A percentile compares a stretch with the other conserved stretches of the same genome.
phyloP scores from a whole-genome alignment of 2,329 filamentous ascomycete genomes.

The Colletotrichum sansevieriae region DNA sequence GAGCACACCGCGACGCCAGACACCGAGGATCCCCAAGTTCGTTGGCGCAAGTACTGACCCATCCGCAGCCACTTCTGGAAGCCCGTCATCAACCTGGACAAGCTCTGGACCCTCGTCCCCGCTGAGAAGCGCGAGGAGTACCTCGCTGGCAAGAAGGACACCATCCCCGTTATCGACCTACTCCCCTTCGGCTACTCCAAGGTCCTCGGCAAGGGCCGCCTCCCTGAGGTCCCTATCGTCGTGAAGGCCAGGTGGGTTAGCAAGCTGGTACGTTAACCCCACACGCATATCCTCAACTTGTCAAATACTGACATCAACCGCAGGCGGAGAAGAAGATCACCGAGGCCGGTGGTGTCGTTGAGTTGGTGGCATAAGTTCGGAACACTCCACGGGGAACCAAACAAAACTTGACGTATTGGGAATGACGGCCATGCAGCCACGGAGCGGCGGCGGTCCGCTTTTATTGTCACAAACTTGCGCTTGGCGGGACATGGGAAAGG shows the following conservation, averaged over 20 bases:
- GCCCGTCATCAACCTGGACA: conserved; percentile 98
- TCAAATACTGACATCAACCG: conserved; percentile 5
- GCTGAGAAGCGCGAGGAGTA: conserved; percentile 94
- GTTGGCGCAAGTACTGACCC: conserved; percentile 19
- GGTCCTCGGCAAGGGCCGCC: conserved; percentile 97
- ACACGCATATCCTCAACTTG: not conserved
- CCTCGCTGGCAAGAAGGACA: conserved; percentile 87
- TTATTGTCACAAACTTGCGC: conserved; percentile 38
- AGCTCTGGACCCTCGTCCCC: conserved; percentile 98
- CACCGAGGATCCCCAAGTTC: not conserved
- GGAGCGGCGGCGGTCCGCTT: conserved; percentile 39
- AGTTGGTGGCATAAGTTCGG: conserved; percentile 83
- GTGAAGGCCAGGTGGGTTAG: conserved; percentile 96
- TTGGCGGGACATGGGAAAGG: conserved; percentile 41
- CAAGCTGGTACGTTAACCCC: conserved; percentile 67
- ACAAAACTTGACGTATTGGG: conserved; percentile 33
- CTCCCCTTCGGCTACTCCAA: conserved; percentile 98
- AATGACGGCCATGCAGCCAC: conserved; percentile 36
- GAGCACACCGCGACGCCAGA: conserved; percentile 8
- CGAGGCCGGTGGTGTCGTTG: conserved; percentile 94
- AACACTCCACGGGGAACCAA: conserved; percentile 25
- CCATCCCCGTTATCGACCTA: conserved; percentile 97
- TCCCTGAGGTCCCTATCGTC: conserved; percentile 93
- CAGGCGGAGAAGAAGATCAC: conserved; percentile 97
- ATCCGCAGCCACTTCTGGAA: conserved; percentile 87